Base-by-base conservation (phyloP, 495 filamentous ascomycete genomes). In the Sphaerosporella brunnea region DNA sequence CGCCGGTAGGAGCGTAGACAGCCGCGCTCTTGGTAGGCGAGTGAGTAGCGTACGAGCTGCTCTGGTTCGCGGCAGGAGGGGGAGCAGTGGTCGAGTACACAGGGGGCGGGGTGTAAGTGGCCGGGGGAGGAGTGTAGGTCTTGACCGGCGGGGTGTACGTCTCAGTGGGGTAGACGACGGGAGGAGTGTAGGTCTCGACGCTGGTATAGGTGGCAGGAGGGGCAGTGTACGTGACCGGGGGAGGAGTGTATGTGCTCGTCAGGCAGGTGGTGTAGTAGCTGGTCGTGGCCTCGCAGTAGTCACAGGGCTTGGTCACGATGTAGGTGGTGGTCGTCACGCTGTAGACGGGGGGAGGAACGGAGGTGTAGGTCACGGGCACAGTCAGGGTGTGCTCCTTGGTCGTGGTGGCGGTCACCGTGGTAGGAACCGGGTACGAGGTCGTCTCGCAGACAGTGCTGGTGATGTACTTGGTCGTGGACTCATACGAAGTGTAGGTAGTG, bases 241-340 rank as follows among this genome's bases (percentile, higher is more conserved):
- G 42, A 30, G 26, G 42, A 30, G 24, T 46, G 43, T 34, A 35
- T 11, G 3, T 46, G n/a, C 43, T 34, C 18, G 43, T 38, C 51
- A 57, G 35, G 23, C 16, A 11, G 41, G 18, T n/a, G n/a, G n/a
- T n/a, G n/a, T n/a, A n/a, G n/a, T n/a, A n/a, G n/a, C n/a, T n/a
- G n/a, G n/a, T n/a, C n/a, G n/a, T n/a, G n/a, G n/a, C n/a, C n/a
- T n/a, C n/a, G n/a, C n/a, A n/a, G n/a, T n/a, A n/a, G n/a, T n/a
- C n/a, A n/a, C n/a, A n/a, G n/a, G n/a, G n/a, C n/a, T n/a, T n/a
- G n/a, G 53, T 57, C 23, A 56, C 20, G 23, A 52, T 45, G 11
- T 49, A 57, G 16, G 53, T 56, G 7, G n/a, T n/a, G n/a, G 35
- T 39, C 7, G 53, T 56, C 2, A 48, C 54, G 15, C 50, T 21